Conservation (phyloP, 805 yeast genomes). For the Pichia thaimueangensis region DNA sequence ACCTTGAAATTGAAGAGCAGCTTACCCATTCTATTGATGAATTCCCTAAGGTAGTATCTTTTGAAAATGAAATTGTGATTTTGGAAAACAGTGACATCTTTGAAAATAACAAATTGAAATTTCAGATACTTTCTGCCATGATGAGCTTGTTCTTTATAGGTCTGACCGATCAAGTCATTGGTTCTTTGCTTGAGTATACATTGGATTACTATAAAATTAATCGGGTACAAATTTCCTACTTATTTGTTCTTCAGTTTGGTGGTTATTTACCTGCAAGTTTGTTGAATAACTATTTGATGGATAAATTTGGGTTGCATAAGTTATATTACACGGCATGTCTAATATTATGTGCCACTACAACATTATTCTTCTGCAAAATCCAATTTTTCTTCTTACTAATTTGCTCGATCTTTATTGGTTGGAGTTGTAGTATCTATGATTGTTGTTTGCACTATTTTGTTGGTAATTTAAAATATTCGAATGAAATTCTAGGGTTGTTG, state of each 20-base stretch:
- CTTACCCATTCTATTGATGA: no score
- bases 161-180: slow-evolving; percentile 53
- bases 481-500: slow-evolving; percentile 44
- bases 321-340: slow-evolving; percentile 28
- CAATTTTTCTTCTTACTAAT: slow-evolving; percentile 36
- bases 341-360: slow-evolving; percentile 6
- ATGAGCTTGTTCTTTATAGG: slow-evolving; percentile 44
- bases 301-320: slow-evolving; percentile 42
- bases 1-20: no score
- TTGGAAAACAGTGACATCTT: slow-evolving; percentile 37
- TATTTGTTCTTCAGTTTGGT: slow-evolving; percentile 45
- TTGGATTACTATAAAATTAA: slow-evolving; percentile 41
- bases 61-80: slow-evolving; percentile 20
- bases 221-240: slow-evolving; percentile 40
- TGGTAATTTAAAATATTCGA: slow-evolving; percentile 40
- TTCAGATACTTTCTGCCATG: slow-evolving; percentile 37
- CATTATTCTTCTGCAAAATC: slow-evolving; percentile 33
- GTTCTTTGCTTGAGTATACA: slow-evolving; percentile 50
- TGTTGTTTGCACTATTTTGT: slow-evolving; percentile 49
- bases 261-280: slow-evolving; percentile 55
- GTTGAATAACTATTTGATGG: slow-evolving; percentile 37
- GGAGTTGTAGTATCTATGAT: slow-evolving; percentile 53
- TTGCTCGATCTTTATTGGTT: slow-evolving; percentile 39
- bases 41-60: no score
- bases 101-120: slow-evolving; percentile 31